Base-by-base conservation (phyloP, 2,329 filamentous ascomycete species). In the Exutisphaerella laricina region DNA sequence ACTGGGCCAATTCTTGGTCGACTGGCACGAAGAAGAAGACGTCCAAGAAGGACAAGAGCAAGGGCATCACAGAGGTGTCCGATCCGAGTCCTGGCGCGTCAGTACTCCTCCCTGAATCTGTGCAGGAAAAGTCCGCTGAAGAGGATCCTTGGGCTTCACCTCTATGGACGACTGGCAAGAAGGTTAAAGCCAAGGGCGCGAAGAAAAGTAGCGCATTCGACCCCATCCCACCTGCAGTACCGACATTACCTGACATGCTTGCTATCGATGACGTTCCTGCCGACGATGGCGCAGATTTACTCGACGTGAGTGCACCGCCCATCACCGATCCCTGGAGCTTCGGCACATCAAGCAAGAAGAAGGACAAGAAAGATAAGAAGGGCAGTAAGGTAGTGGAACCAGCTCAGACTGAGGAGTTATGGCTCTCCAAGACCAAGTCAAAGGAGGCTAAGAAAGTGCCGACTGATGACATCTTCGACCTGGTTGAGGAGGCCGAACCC, bases 1-100 rank as follows among this genome's bases (percentile, higher is more conserved):
- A 74, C 44, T 76, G 77, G 51, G 39, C 41, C 21, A 72, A 67
- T 46, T 72, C 73, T 35, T 80, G 77, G 69, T 74, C 72, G 22
- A 76, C 71, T 39, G 70, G 72, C 4, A 77, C 74, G 47, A 65
- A 67, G 46, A 75, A 75, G 61, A 74, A 75, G 58, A 73, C 72
- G 6, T 63, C 62, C 50, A 70, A 68, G 48, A 65, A 67, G 33
- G 62, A 59, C 10, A 68, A 66, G 55, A 66, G 62, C 35, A 67
- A 70, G 38, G 64, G 58, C 4, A 60, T 67, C 17, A 62, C 67
- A 14, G 67, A 70, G 37, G 58, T 61, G 9, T 46, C 57, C 3
- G 63, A 61, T 21, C 45, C 57, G 3, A 52, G 48, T 32, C 57
- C 57, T 9, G 60, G 52, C 18, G 55, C 59, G 6, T 63, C 66